Base-by-base conservation (phyloP, 805 yeast genomes). In the Candida arabinofermentans region DNA sequence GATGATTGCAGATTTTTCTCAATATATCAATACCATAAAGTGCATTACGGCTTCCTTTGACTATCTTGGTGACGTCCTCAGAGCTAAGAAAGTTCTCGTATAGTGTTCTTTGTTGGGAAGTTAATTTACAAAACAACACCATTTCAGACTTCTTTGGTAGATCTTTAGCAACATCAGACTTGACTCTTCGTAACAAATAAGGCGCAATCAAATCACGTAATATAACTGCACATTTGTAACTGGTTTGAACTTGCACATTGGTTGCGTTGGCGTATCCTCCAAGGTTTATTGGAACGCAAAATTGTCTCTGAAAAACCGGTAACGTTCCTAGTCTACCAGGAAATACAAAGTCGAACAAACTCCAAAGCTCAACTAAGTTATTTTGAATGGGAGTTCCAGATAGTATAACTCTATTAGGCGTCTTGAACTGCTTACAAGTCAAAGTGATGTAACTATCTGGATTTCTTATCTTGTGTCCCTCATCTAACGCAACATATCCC, bases 261-360 rank as follows among this genome's bases (percentile, higher is more conserved):
- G 95, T 81, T 0, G 99, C 98, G 66, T 91, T 93, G 1, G 99
- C 96, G 64, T 93, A 93, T 0, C 99, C 99, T n/a, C 99, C 99
- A 59, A 86, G 74, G 56, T 89, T 91, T 34, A 93, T 93, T 0
- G 99, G 99, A 5, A 82, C 71, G 2, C 96, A 84, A 61, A 93
- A 93, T 59, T 93, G 96, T 40, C 77, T 84, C 62, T 90, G 95
- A 54, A 93, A 93, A 0, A 93, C 91, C 0, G 99, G 99, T 19
- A 93, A 67, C 0, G 99, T 93, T 0, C 99, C 99, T 18, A 93
- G 65, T 47, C 95, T 70, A 0, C 99, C 99, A 0, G 99, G 99
- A 55, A 84, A 90, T 2, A 90, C 84, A 65, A 93, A 93, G 56
- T 93, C 99, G 66, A 93, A 91, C 36, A 93, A 65, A 40, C 96